Percentiles rank a stretch among this genome's conserved stretches.
Evolutionary conservation across 1,284 basidiomycete species (phyloP).

Genomic region (Rhodotorula mucilaginosa): DNA sequence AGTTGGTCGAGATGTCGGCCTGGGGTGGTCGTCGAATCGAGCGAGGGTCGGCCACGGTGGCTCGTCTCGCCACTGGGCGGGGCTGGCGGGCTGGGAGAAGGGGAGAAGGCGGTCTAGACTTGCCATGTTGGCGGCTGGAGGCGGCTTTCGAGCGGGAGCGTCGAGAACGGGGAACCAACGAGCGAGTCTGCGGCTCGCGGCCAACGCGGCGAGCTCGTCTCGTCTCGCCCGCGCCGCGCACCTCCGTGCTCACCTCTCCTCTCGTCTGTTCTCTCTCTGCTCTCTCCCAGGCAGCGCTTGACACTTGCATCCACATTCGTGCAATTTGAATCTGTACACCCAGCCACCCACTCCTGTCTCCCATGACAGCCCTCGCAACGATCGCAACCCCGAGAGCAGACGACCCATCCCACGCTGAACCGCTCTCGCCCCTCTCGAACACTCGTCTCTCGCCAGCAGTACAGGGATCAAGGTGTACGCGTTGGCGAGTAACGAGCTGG

Average conservation of each 20-base stretch:
- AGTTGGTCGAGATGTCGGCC: background rate
- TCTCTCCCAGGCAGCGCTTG: background rate
- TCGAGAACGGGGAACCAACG: conserved; percentile 4
- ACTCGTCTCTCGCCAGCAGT: too few species aligned
- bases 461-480: too few species aligned
- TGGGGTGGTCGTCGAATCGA: too few species aligned
- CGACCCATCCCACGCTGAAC: too few species aligned
- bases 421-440: too few species aligned
- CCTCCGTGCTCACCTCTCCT: background rate
- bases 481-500: too few species aligned
- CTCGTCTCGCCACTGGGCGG: background rate
- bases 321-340: background rate
- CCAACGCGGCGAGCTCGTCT: background rate
- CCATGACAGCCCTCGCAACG: background rate
- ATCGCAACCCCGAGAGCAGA: background rate
- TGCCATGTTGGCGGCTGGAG: conserved; percentile 27
- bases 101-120: background rate
- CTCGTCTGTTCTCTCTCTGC: background rate
- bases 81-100: background rate
- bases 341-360: background rate
- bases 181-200: background rate
- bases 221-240: too few species aligned
- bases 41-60: background rate
- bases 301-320: background rate
- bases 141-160: conserved; percentile 8